Evolutionary conservation across 129 eudicot species (phyloP).

Genomic region (Helianthus annuus): DNA sequence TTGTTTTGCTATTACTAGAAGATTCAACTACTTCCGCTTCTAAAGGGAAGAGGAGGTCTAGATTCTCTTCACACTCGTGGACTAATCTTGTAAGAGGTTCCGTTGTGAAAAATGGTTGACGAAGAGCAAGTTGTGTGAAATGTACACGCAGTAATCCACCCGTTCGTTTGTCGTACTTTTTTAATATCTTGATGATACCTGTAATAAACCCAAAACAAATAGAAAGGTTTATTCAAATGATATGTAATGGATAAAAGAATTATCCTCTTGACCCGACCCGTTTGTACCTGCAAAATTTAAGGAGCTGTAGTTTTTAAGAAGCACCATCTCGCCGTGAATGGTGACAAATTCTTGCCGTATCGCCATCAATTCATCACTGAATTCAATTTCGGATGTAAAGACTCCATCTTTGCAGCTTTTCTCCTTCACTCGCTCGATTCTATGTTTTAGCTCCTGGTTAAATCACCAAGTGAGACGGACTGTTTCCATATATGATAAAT

Average conservation of each 20-base stretch:
- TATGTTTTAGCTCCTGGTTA: slow-evolving; percentile 63
- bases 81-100: slow-evolving; percentile 80
- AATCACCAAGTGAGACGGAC: slow-evolving; percentile 11
- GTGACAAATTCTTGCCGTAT: slow-evolving; percentile 76
- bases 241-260: not conserved
- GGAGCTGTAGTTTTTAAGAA: slow-evolving; percentile 90
- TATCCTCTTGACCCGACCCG: not conserved
- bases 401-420: slow-evolving; percentile 50
- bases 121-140: slow-evolving; percentile 73
- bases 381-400: slow-evolving; percentile 57
- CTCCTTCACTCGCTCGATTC: slow-evolving; percentile 61
- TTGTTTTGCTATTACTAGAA: slow-evolving; percentile 7
- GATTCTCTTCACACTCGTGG: slow-evolving; percentile 85
- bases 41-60: slow-evolving; percentile 69
- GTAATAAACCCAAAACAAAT: slow-evolving; percentile 13
- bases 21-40: slow-evolving; percentile 77
- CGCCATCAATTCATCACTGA: slow-evolving; percentile 63
- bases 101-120: slow-evolving; percentile 85
- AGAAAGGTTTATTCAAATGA: not conserved
- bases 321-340: slow-evolving; percentile 95
- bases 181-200: slow-evolving; percentile 85
- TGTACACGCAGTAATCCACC: slow-evolving; percentile 76
- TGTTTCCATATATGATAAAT: not conserved
- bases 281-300: slow-evolving; percentile 86
- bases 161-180: slow-evolving; percentile 90